Evolutionary conservation across 169 alveolate genomes (phyloP), one percentile per base, ranked within the genome.

Genomic region (Neospora caninum): DNA sequence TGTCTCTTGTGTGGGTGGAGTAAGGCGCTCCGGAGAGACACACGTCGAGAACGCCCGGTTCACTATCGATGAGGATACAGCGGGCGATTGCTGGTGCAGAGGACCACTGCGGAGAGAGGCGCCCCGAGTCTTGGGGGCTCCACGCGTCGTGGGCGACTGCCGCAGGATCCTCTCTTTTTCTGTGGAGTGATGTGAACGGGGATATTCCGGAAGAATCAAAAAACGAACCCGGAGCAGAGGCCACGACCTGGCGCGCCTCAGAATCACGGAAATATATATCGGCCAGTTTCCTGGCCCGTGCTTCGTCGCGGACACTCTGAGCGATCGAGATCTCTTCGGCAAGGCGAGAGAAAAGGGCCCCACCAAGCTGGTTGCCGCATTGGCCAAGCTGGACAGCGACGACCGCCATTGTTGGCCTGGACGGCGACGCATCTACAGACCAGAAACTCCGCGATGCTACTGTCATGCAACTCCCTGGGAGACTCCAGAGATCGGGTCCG

Each of bases 321-420:
- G 84, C 84, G 45, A 38, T 10, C 22, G 84, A 9, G 7, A 73
- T 73, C 34, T 73, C 84, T 34, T 38, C 84, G 49, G 84, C 84
- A 34, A 73, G 27, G 39, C 45, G 84, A 34, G 49, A 36, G 22
- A 73, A 73, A 0, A 73, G 84, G 34, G 84, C 84, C 49, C 13
- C 41, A 13, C 84, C 84, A 27, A 73, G 84, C 43, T 73, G 84
- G 43, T 73, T 73, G 84, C 84, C 84, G 84, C 84, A 73, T 7
- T 73, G 84, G 41, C 84, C 84, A 36, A 73, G 10, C 45, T 73
- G 84, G 27, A 73, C 45, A 20, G 84, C 45, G 10, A 73, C 41
- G 0, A 73, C 45, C 10, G 49, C 45, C 84, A 73, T 73, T 34
- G 41, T 34, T 34, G 31, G 36, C 78, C 13, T 0, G 25, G 25